Evolutionary conservation across 2,329 filamentous ascomycete genomes (phyloP), one percentile per base, ranked within the genome.

Genomic region (Cyclaneusma minus): DNA sequence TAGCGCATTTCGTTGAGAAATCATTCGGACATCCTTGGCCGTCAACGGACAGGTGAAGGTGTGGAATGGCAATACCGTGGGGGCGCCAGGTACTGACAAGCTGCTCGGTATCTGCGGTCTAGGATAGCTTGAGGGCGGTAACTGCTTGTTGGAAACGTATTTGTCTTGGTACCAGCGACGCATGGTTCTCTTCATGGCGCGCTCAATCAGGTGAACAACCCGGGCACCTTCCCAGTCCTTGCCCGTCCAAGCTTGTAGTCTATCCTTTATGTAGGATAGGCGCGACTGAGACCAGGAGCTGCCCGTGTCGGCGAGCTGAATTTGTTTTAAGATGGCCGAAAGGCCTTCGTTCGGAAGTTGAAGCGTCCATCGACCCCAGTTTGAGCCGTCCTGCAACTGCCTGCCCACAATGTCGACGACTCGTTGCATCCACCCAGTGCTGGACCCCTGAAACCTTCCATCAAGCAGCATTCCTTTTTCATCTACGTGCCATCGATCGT

Each of bases 21-120:
- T 98, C 44, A 80, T 69, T 10, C 89, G 78, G 32, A 98, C 83
- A 38, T 94, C 82, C 47, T 80, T 83, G 4, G 89, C 84, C 5
- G 82, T 84, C 37, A 98, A 60, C 0, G 89, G 89, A 37, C 81
- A 93, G 2, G 89, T 98, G 44, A 98, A 98, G 0, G 89, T 95
- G 49, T 98, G 89, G 45, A 98, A 98, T 1, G 89, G 89, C 1
- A 98, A 62, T 2, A 98, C 85, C 0, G 89, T 98, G 3, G 89
- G 89, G 5, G 89, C 87, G 16, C 80, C 73, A 4, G 89, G 89
- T 7, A 92, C 66, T 1, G 78, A 67, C 16, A 98, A 59, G 21
- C 64, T 65, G 3, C 62, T 51, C 4, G 87, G 89, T 7, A 92
- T 57, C 32, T 70, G 72, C 7, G 82, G 80, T 27, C 89, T 63